These are phyloP conservation scores for Verticillium longisporum DNA, from an alignment of 2,329 filamentous ascomycete genomes.

Conservation along the genomic window DNA sequence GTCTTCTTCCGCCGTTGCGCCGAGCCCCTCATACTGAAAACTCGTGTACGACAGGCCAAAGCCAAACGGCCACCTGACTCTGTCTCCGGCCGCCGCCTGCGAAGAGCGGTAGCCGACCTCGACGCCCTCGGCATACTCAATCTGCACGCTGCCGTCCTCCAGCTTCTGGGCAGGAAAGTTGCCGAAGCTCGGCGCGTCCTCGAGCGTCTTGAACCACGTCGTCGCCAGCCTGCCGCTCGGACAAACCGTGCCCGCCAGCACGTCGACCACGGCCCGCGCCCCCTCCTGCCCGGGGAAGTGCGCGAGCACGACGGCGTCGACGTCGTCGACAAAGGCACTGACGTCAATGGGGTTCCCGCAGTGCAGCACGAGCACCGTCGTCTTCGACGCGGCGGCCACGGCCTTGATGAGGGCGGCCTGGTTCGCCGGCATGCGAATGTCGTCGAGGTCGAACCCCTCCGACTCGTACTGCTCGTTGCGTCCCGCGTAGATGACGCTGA, in stretches of 20 bases:
- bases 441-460: constrained; percentile 9
- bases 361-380: constrained; percentile 4
- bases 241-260: constrained; percentile 6
- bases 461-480: constrained; percentile 12
- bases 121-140: neutral
- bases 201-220: constrained; percentile 8
- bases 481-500: constrained; percentile 9
- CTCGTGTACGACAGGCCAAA: constrained; percentile 7
- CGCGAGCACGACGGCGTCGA: constrained; percentile 7
- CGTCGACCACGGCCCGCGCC: constrained; percentile 8
- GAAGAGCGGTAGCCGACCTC: constrained; percentile 3
- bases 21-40: constrained; percentile 5
- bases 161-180: constrained; percentile 4
- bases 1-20: constrained; percentile 3
- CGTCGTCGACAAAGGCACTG: constrained; percentile 7
- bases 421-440: constrained; percentile 7
- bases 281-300: constrained; percentile 11
- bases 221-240: constrained; percentile 10
- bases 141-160: constrained; percentile 2
- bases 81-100: neutral
- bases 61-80: constrained; percentile 1
- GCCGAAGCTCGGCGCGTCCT: constrained; percentile 9
- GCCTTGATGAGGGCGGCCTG: constrained; percentile 8
- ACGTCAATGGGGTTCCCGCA: constrained; percentile 4
- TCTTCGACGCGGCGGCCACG: constrained; percentile 5